Evolutionary conservation across 495 filamentous ascomycete genomes (phyloP).

Genomic region (Xylaria cubensis): DNA sequence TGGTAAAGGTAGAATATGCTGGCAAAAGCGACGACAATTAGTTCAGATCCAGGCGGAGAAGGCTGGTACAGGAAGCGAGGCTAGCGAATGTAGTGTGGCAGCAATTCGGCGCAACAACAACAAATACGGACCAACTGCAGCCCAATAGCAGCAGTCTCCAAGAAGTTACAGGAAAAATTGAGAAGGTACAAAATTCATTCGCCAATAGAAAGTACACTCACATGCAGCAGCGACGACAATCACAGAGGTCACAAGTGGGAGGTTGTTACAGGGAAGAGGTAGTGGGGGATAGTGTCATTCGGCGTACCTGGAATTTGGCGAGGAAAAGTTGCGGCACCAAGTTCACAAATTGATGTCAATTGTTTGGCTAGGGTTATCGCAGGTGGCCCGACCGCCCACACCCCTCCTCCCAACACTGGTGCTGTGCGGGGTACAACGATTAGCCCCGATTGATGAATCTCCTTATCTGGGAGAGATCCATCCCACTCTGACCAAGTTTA

Average conservation of each 20-base stretch:
- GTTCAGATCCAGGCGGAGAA: conserved; percentile 41
- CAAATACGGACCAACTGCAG: conserved; percentile 15
- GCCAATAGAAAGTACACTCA: conserved; percentile 22
- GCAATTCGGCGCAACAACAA: conserved; percentile 21
- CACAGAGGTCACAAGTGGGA: not conserved
- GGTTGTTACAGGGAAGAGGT: conserved; percentile 27
- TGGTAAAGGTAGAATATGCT: conserved; percentile 53
- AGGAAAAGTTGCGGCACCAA: conserved; percentile 27
- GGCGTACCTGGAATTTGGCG: conserved; percentile 25
- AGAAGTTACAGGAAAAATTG: not conserved
- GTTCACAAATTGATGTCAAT: conserved; percentile 31
- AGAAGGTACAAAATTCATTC: not conserved
- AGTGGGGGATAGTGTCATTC: conserved; percentile 24
- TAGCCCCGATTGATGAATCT: not conserved
- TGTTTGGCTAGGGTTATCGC: conserved; percentile 30
- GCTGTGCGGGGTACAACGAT: not conserved
- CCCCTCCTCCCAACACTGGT: not conserved
- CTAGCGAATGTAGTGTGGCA: conserved; percentile 20
- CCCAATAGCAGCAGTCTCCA: conserved; percentile 6
- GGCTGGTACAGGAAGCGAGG: conserved; percentile 26
- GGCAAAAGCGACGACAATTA: conserved; percentile 19
- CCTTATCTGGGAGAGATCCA: not conserved
- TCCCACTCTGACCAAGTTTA: too few relatives aligned
- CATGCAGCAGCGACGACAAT: conserved; percentile 9
- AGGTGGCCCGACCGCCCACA: conserved; percentile 25